A percentile compares a stretch with the other conserved stretches of the same genome.
phyloP scores from a whole-genome alignment of 2,329 filamentous ascomycete genomes.

The Sporothrix sp. region DNA sequence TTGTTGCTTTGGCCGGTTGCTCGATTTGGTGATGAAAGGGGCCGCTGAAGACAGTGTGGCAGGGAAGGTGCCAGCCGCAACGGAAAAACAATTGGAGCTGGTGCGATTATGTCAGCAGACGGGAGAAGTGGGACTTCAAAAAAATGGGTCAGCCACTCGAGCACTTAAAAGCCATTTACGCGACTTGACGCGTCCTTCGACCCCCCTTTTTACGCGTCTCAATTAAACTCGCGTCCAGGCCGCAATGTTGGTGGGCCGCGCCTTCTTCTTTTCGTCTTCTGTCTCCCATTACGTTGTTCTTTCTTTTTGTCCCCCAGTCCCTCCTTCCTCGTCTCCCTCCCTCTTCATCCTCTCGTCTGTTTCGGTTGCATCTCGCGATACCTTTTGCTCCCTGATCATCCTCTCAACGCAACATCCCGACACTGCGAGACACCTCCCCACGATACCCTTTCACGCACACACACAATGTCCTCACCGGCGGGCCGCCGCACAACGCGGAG shows the following conservation, averaged over 20 bases:
- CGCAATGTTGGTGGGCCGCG: slow-evolving; percentile 10
- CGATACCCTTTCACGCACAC: neutral
- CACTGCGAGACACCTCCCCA: neutral
- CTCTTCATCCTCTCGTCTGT: neutral
- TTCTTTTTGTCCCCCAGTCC: too few species aligned
- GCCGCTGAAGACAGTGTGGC: slow-evolving; percentile 9
- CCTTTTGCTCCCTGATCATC: neutral
- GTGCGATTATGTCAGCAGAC: neutral
- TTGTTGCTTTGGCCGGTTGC: neutral
- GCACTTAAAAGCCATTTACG: slow-evolving; percentile 33
- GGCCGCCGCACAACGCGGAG: slow-evolving; percentile 41
- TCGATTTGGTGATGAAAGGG: slow-evolving; percentile 2
- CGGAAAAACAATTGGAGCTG: slow-evolving; percentile 14
- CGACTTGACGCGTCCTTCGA: slow-evolving; percentile 23
- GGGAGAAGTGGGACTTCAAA: neutral
- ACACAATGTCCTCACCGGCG: slow-evolving; percentile 51
- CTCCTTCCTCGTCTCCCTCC: neutral
- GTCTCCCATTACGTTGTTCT: too few species aligned
- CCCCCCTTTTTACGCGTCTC: slow-evolving; percentile 18
- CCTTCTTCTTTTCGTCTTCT: slow-evolving; percentile 4
- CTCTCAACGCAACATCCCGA: neutral
- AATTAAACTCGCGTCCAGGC: slow-evolving; percentile 17
- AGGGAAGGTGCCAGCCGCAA: slow-evolving; percentile 10
- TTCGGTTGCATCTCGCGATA: neutral
- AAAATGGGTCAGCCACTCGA: neutral